A percentile compares a stretch with the other conserved stretches of the same genome.
phyloP scores from a whole-genome alignment of 108 stramenopile genomes.

The Cyclotella cryptica region DNA sequence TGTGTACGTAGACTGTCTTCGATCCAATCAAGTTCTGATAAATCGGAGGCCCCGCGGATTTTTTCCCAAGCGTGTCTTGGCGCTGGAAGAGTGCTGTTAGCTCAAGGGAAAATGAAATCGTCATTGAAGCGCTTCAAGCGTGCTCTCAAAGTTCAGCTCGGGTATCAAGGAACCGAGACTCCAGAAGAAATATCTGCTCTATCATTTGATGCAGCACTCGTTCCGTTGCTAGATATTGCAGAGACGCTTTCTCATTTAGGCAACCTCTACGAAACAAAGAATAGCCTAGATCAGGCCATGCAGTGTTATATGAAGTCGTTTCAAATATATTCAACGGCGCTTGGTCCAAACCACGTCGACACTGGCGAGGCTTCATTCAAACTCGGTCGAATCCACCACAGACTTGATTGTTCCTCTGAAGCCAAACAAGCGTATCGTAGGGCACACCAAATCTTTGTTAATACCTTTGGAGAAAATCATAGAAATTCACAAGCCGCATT shows the following conservation, averaged over 20 bases:
- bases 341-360: slow-evolving; percentile 16
- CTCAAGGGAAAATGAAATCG: slow-evolving; percentile 18
- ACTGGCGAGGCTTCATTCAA: slow-evolving; percentile 3
- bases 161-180: neutral
- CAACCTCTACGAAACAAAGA: slow-evolving; percentile 7
- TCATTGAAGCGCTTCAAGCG: slow-evolving; percentile 20
- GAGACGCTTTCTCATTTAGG: slow-evolving; percentile 24
- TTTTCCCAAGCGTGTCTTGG: slow-evolving; percentile 30
- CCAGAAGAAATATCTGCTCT: slow-evolving; percentile 6
- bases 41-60: neutral
- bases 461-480: slow-evolving; percentile 77
- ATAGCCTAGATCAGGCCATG: neutral
- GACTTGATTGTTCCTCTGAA: slow-evolving; percentile 4
- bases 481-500: slow-evolving; percentile 6
- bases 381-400: slow-evolving; percentile 13
- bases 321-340: neutral
- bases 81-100: slow-evolving; percentile 22
- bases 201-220: slow-evolving; percentile 11
- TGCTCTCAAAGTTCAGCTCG: slow-evolving; percentile 18
- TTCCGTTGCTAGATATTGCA: slow-evolving; percentile 20
- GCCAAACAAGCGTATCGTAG: slow-evolving; percentile 2
- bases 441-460: slow-evolving; percentile 75
- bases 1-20: slow-evolving; percentile 21
- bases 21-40: neutral
- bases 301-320: slow-evolving; percentile 8